Base-by-base conservation (phyloP, 2,329 filamentous ascomycete genomes). In the Eurotiales sp. region DNA sequence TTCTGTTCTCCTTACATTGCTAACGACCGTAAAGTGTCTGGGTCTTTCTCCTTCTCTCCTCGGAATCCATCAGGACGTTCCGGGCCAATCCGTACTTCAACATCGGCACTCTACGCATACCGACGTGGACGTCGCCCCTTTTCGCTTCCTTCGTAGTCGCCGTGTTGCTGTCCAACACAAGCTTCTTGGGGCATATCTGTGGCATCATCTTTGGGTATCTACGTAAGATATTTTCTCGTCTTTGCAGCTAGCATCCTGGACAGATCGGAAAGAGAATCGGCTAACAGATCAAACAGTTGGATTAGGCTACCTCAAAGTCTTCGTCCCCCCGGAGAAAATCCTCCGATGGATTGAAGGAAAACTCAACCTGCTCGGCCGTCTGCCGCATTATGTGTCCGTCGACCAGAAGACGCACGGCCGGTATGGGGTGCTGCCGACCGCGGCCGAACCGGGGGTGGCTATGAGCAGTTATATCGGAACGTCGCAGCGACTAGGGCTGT, bases 361-460 rank as follows among this genome's bases (percentile, higher is more conserved):
- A 66, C 74, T 97, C 54, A 93, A 95, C 64, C 77, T 97, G 8
- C 77, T 96, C 19, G 88, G 84, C 17, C 80, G 90, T 53, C 72
- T 97, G 22, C 92, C 92, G 40, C 89, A 95, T 71, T 97, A 96
- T 63, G 87, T 97, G 43, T 95, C 88, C 51, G 85, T 96, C 14
- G 92, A 97, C 64, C 91, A 96, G 71, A 96, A 96, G 78, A 96
- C 89, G 5, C 96, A 92, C 63, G 92, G 92, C 7, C 81, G 92
- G 48, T 96, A 95, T 62, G 92, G 92, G 2, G 87, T 96, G 12
- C 74, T 97, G 51, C 92, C 91, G 2, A 79, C 83, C 1, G 76
- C 69, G 23, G 60, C 53, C 41, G 61, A 68, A 46, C 57, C 72
- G 52, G 63, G 65, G 25, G 68, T 73, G 30, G 70, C 72, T 12